A percentile compares a stretch with the other conserved stretches of the same genome.
These are phyloP conservation scores for Rostrohypoxylon terebratum DNA, from an alignment of 495 filamentous ascomycete genomes.

Conservation along the genomic window DNA sequence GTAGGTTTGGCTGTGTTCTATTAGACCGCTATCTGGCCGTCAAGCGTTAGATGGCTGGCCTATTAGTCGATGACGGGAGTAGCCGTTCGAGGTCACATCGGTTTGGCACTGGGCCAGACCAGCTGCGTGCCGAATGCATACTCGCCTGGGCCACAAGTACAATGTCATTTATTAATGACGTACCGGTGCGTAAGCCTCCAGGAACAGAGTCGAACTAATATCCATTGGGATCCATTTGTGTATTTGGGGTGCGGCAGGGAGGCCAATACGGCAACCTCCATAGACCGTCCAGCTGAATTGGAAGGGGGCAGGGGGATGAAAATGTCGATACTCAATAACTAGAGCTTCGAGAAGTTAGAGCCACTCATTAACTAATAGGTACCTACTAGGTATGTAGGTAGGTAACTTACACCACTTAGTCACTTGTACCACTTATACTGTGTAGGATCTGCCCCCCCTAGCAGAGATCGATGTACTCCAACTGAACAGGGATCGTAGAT, in stretches of 20 bases:
- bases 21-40: slow-evolving; percentile 21
- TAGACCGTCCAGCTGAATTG: slow-evolving; percentile 36
- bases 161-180: slow-evolving; percentile 40
- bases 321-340: slow-evolving; percentile 34
- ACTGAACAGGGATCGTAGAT: slow-evolving; percentile 43
- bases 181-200: slow-evolving; percentile 34
- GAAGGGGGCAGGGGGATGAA: slow-evolving; percentile 27
- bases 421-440: slow-evolving; percentile 27
- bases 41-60: slow-evolving; percentile 15
- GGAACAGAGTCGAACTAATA: slow-evolving; percentile 37
- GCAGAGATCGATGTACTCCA: slow-evolving; percentile 45
- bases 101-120: slow-evolving; percentile 31
- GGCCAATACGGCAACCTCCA: slow-evolving; percentile 35
- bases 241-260: slow-evolving; percentile 18
- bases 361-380: slow-evolving; percentile 12
- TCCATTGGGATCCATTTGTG: neutral
- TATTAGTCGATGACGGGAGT: slow-evolving; percentile 35
- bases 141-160: slow-evolving; percentile 12
- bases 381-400: too few relatives aligned
- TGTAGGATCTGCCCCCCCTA: slow-evolving; percentile 41
- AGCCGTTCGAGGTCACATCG: slow-evolving; percentile 44
- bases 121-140: slow-evolving; percentile 15
- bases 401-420: neutral
- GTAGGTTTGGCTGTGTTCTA: slow-evolving; percentile 13
- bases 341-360: slow-evolving; percentile 34